Evolutionary conservation across 176 grass and related monocot genomes (phyloP), one percentile per base, ranked within the genome.

Genomic region (Rhipidocladum racemiflorum): DNA sequence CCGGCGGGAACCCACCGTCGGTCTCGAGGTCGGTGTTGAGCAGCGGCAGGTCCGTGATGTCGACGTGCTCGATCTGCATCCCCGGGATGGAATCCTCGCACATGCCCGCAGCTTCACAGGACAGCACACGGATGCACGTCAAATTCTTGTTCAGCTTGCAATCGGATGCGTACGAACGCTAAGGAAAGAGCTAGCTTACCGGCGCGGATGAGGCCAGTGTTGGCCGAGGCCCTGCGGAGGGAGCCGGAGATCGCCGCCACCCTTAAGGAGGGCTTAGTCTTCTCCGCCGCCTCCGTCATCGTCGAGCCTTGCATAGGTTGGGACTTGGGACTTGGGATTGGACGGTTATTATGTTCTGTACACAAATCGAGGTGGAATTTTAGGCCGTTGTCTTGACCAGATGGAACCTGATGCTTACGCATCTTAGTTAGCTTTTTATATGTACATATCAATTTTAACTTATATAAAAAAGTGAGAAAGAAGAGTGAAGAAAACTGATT

Each of bases 1-100:
- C 76, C 35, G 79, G 50, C 24, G 92, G 92, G 70, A 91, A 94
- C 1, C 34, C 78, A 53, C 72, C 90, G 63, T 74, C 17, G 7
- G 65, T 70, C 92, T 97, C 95, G 18, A 97, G 79, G 48, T 97
- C 92, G 35, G 92, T 94, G 90, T 97, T 94, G n/a, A 94, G 64
- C 54, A 97, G 90, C 13, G 95, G 95, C 34, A 97, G 81, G 3
- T 40, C 24, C 32, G 86, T 79, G 90, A 97, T 94, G 68, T 93
- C 86, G 20, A 94, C 86, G 69, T 88, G 86, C 44, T 94, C 82
- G 12, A 97, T 32, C 60, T 82, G 46, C 69, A 97, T 2, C 11
- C 90, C 92, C 10, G 82, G 61, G 70, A 97, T 91, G 24, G 90
- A 94, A 18, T 89, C 90, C 23, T 84, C 81, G 71, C 92, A 92